Conservation (phyloP, 2,329 filamentous ascomycete genomes). For the Colletotrichum cereale region DNA sequence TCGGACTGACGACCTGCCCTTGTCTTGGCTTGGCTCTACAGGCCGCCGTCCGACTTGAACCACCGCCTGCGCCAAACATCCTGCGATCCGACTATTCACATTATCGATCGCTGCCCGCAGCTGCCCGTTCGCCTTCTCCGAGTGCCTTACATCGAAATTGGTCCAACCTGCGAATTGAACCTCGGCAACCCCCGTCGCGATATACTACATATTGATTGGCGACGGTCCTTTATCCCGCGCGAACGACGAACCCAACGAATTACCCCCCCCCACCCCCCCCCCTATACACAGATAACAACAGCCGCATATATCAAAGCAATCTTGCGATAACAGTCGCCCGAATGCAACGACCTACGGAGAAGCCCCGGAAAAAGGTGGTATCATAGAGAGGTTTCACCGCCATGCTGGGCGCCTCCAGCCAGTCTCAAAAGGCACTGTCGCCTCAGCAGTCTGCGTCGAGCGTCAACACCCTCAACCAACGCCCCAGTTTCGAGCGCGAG, state of each 20-base stretch:
- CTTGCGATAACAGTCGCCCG: constrained; percentile 36
- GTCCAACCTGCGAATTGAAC: constrained; percentile 15
- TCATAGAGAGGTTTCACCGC: constrained; percentile 45
- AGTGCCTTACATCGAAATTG: background rate
- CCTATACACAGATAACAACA: constrained; percentile 6
- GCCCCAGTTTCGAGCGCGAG: constrained; percentile 69
- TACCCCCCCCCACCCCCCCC: background rate
- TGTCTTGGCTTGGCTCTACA: constrained; percentile 35
- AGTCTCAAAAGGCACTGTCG: constrained; percentile 65
- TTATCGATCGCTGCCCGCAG: background rate
- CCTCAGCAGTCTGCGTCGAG: constrained; percentile 53
- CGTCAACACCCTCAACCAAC: constrained; percentile 51
- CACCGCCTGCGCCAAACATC: constrained; percentile 13
- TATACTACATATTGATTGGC: constrained; percentile 15
- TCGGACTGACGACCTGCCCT: constrained; percentile 27
- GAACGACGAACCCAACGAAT: constrained; percentile 14
- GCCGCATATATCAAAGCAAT: background rate
- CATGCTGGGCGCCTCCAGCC: constrained; percentile 67
- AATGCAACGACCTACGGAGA: constrained; percentile 40
- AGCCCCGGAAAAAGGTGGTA: constrained; percentile 39
- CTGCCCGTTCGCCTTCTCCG: background rate
- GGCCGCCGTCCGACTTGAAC: constrained; percentile 24
- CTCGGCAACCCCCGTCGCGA: constrained; percentile 6
- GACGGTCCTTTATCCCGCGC: constrained; percentile 14
- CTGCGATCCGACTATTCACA: constrained; percentile 8